These are phyloP conservation scores for Rhodomyrtus psidioides DNA, from an alignment of 441 rosid genomes.

Conservation along the genomic window DNA sequence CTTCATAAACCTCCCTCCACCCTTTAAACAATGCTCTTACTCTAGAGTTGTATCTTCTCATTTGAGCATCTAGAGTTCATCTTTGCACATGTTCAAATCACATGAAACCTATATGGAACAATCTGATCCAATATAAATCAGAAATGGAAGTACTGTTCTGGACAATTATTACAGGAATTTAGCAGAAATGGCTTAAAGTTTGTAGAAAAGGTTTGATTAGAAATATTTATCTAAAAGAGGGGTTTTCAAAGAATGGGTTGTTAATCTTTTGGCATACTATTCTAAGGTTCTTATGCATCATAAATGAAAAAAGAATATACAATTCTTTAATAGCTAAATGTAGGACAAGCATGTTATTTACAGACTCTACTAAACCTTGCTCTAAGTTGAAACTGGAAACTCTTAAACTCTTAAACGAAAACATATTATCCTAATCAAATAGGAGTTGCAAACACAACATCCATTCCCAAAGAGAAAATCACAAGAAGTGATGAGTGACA, in stretches of 20 bases:
- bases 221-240: neutral
- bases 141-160: neutral
- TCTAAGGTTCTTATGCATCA: neutral
- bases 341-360: no score
- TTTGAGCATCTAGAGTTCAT: neutral
- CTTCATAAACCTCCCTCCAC: neutral
- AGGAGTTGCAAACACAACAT: neutral
- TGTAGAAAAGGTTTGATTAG: neutral
- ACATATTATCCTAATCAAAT: neutral
- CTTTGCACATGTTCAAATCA: neutral
- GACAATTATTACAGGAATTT: neutral
- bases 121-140: neutral
- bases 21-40: neutral
- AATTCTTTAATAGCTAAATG: no score
- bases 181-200: neutral
- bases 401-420: neutral
- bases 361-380: no score
- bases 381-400: neutral
- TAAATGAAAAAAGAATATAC: neutral
- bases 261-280: neutral
- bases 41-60: neutral
- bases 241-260: neutral
- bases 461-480: neutral
- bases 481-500: neutral
- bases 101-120: neutral